These are phyloP conservation scores for Termitomyces sp. DNA, from an alignment of 768 basidiomycete genomes.

Conservation along the genomic window DNA sequence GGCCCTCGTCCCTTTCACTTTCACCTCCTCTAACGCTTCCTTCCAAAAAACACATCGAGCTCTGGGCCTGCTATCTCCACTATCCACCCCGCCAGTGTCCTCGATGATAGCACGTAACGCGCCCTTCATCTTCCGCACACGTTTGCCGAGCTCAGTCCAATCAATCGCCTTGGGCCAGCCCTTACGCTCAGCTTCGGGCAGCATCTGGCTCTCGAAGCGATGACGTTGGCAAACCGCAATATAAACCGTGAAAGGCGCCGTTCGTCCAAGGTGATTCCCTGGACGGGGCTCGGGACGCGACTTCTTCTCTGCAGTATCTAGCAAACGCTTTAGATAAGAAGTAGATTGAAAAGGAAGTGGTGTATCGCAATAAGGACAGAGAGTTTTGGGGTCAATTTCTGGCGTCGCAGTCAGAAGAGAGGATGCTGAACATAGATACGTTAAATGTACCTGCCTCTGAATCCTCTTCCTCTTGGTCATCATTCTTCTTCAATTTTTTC, in stretches of 20 bases:
- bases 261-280: slow-evolving; percentile 59
- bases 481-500: slow-evolving; percentile 27
- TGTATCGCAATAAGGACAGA: slow-evolving; percentile 82
- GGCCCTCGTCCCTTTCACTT: slow-evolving; percentile 57
- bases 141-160: slow-evolving; percentile 46
- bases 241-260: slow-evolving; percentile 50
- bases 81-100: slow-evolving; percentile 27
- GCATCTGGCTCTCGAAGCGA: slow-evolving; percentile 64
- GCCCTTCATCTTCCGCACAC: slow-evolving; percentile 47
- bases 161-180: slow-evolving; percentile 79
- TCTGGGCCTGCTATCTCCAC: slow-evolving; percentile 27
- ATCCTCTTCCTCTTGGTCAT: neutral
- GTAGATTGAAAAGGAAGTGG: slow-evolving; percentile 60
- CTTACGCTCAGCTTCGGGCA: slow-evolving; percentile 63
- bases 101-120: slow-evolving; percentile 46
- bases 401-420: slow-evolving; percentile 20
- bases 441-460: slow-evolving; percentile 35
- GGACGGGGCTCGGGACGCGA: slow-evolving; percentile 61
- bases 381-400: slow-evolving; percentile 51
- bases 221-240: slow-evolving; percentile 73
- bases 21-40: slow-evolving; percentile 58
- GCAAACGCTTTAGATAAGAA: slow-evolving; percentile 46
- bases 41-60: slow-evolving; percentile 58
- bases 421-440: slow-evolving; percentile 6
- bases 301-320: slow-evolving; percentile 44